Conservation (phyloP, 805 yeast species). For the Saccharomycopsis amapae region DNA sequence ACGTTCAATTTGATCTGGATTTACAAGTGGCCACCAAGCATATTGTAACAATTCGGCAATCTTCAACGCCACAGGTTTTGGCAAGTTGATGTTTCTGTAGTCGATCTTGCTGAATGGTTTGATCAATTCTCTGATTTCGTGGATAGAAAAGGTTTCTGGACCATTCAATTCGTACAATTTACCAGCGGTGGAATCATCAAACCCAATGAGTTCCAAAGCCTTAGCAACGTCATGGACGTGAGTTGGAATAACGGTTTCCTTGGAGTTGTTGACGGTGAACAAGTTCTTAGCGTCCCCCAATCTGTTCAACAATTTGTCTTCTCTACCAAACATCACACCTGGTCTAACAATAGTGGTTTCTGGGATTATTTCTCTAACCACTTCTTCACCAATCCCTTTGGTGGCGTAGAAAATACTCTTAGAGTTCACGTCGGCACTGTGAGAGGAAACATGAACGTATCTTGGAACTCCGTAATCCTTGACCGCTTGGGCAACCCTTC, state of each 20-base stretch:
- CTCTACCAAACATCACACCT: slow-evolving; percentile 69
- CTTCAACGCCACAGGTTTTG: slow-evolving; percentile 31
- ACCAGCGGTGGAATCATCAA: slow-evolving; percentile 74
- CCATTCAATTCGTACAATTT: slow-evolving; percentile 70
- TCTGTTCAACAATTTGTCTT: slow-evolving; percentile 60
- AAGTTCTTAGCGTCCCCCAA: slow-evolving; percentile 49
- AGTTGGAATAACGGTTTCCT: slow-evolving; percentile 61
- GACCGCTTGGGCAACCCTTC: slow-evolving; percentile 67
- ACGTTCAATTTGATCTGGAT: slow-evolving; percentile 71
- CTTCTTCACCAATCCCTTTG: slow-evolving; percentile 71
- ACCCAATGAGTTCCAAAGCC: slow-evolving; percentile 72
- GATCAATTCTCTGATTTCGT: slow-evolving; percentile 64
- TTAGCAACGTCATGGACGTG: slow-evolving; percentile 72
- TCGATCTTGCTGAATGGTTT: slow-evolving; percentile 48
- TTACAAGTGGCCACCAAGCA: slow-evolving; percentile 42
- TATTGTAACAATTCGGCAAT: slow-evolving; percentile 32
- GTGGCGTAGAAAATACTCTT: slow-evolving; percentile 68
- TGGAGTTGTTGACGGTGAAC: slow-evolving; percentile 59
- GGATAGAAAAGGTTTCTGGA: slow-evolving; percentile 52
- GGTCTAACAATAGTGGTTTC: slow-evolving; percentile 83
- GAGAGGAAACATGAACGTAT: slow-evolving; percentile 70
- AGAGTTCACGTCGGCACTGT: slow-evolving; percentile 65
- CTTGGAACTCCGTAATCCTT: slow-evolving; percentile 67
- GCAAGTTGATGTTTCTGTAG: slow-evolving; percentile 34
- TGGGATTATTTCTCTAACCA: slow-evolving; percentile 60